phyloP scores from a whole-genome alignment of 1,139 yeast species.

The Nakaseomyces delphensis region DNA sequence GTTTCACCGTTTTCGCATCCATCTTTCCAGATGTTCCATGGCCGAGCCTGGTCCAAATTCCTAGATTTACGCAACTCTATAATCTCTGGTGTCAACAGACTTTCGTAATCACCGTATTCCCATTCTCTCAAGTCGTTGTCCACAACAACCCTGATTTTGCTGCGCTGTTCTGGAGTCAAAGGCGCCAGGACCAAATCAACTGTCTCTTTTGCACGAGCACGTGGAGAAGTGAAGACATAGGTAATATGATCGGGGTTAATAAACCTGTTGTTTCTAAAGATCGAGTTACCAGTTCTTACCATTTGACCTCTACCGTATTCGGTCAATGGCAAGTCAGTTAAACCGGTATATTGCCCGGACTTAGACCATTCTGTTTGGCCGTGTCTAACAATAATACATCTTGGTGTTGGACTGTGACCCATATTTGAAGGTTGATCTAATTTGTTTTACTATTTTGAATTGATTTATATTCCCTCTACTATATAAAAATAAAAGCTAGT shows the following conservation, averaged over 20 bases:
- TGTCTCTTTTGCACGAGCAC: conserved; percentile 71
- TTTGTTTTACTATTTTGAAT: conserved; percentile 19
- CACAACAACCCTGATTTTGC: conserved; percentile 39
- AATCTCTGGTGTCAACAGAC: conserved; percentile 61
- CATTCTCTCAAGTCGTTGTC: conserved; percentile 80
- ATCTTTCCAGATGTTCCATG: conserved; percentile 86
- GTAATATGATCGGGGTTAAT: conserved; percentile 57
- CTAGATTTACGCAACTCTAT: conserved; percentile 46
- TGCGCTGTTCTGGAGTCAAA: conserved; percentile 41
- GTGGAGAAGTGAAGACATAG: conserved; percentile 67
- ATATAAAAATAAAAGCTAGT: too few species aligned
- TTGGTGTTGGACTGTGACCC: conserved; percentile 43
- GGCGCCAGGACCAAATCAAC: conserved; percentile 46
- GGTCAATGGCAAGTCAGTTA: conserved; percentile 73
- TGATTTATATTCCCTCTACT: not conserved
- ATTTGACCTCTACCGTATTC: conserved; percentile 70
- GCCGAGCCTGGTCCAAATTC: conserved; percentile 47
- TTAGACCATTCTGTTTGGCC: conserved; percentile 94
- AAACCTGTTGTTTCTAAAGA: conserved; percentile 51
- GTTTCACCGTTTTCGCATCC: conserved; percentile 91
- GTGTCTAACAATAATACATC: conserved; percentile 67
- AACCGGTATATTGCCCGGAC: conserved; percentile 83
- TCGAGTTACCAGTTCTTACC: conserved; percentile 58
- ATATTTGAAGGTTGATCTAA: too few species aligned
- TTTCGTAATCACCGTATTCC: conserved; percentile 96